These are phyloP conservation scores for Datisca glomerata DNA, from an alignment of 306 rosid genomes.

Conservation along the genomic window DNA sequence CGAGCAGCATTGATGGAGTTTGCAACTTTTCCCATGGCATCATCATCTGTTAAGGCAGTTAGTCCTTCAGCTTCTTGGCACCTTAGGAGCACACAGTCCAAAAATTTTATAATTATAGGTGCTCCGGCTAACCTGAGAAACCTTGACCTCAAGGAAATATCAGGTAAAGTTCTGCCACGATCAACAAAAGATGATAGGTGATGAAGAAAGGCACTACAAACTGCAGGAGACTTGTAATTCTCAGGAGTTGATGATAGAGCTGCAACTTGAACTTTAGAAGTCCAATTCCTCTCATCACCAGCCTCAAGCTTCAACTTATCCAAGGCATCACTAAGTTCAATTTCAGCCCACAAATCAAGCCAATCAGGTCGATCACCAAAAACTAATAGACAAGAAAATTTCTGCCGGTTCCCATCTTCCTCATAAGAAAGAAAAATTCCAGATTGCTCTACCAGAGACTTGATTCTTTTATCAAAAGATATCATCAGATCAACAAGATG, in stretches of 20 bases:
- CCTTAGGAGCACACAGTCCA: conserved; percentile 46
- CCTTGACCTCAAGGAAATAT: conserved; percentile 40
- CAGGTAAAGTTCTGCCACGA: conserved; percentile 68
- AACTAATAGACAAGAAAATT: conserved; percentile 61
- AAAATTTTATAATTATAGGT: conserved; percentile 45
- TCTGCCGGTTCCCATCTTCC: conserved; percentile 42
- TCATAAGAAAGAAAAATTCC: conserved; percentile 57
- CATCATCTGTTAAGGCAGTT: conserved; percentile 76
- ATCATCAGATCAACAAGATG: conserved; percentile 92
- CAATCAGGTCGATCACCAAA: conserved; percentile 88
- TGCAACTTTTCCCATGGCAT: conserved; percentile 70
- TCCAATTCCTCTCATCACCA: conserved; percentile 66
- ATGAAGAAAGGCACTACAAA: conserved; percentile 48
- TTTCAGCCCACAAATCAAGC: conserved; percentile 92
- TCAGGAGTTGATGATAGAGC: conserved; percentile 40
- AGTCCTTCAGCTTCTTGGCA: conserved; percentile 99
- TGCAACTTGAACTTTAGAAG: conserved; percentile 40
- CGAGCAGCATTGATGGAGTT: conserved; percentile 70
- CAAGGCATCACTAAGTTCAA: conserved; percentile 61
- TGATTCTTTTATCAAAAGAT: conserved; percentile 78
- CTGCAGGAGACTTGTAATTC: conserved; percentile 64
- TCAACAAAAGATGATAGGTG: conserved; percentile 53
- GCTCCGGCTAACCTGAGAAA: conserved; percentile 62
- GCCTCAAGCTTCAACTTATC: conserved; percentile 46
- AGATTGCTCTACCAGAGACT: conserved; percentile 60